Evolutionary conservation across 2,329 filamentous ascomycete genomes (phyloP), one percentile per base, ranked within the genome.

Genomic region (Sclerotinia trifoliorum): DNA sequence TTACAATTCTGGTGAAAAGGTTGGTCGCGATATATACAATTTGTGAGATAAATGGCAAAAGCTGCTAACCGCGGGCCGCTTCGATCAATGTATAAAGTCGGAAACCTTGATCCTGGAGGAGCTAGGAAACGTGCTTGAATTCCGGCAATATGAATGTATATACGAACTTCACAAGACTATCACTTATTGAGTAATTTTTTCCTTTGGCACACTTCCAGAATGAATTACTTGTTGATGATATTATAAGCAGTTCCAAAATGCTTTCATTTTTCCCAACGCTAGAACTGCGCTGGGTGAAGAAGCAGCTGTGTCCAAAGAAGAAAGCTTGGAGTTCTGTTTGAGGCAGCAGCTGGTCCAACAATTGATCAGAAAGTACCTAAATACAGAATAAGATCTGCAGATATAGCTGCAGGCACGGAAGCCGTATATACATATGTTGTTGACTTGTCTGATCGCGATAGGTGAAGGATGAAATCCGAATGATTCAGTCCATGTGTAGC

Each of bases 101-200:
- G 26, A 49, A 66, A 11, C 65, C 55, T 60, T 51, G 55, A 66
- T 51, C 55, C 65, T 52, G 13, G 44, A 44, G 32, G n/a, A 49
- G 24, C 19, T 32, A 42, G 44, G 62, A n/a, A 24, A 32, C 42
- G n/a, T 21, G 24, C 48, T 42, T 42, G 24, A 44, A n/a, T 55
- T n/a, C 6, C 21, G 49, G 39, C 26, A 32, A 44, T 42, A 42
- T 42, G 39, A 24, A 39, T 11, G 5, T n/a, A 19, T 49, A 51
- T 51, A 44, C 17, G 17, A 51, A 51, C 19, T 21, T 46, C 21
- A 51, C n/a, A n/a, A 35, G 21, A 51, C 29, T n/a, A 39, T 26
- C 21, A 26, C n/a, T 62, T 62, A 17, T 62, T 39, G 15, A 19
- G 15, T 51, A 19, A 39, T 51, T 7, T 26, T 42, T 42, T 32